A percentile compares a stretch with the other conserved stretches of the same genome.
Conservation (phyloP, 225 moss, liverwort and hornwort genomes). For the Physcomitrellopsis africana region DNA sequence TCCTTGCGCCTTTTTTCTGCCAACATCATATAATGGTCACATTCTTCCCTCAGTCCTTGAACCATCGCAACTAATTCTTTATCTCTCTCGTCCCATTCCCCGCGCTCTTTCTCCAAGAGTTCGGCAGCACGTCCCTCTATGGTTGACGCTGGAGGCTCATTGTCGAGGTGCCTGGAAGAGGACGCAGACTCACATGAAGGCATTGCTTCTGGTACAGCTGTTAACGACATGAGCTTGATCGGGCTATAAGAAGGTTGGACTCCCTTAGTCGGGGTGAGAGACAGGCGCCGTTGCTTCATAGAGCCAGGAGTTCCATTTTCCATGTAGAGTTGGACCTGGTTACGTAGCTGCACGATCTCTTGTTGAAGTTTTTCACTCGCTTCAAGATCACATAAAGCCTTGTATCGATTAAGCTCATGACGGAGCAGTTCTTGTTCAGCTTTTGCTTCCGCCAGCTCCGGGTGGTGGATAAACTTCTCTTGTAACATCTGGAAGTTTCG, state of each 20-base stretch:
- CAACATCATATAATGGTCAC: slow-evolving; percentile 52
- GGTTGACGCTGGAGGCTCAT: slow-evolving; percentile 8
- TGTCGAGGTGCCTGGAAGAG: slow-evolving; percentile 8
- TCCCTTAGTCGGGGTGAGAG: slow-evolving; percentile 46
- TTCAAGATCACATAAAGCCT: slow-evolving; percentile 65
- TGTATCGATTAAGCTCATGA: slow-evolving; percentile 64
- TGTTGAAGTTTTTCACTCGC: slow-evolving; percentile 65
- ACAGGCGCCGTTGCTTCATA: slow-evolving; percentile 47
- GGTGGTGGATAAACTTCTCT: slow-evolving; percentile 77
- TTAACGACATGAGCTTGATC: slow-evolving; percentile 27
- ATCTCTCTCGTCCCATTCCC: slow-evolving; percentile 79
- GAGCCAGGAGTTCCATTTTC: slow-evolving; percentile 43
- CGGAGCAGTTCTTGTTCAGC: slow-evolving; percentile 62
- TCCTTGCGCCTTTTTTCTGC: slow-evolving; percentile 70
- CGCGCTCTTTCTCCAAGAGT: slow-evolving; percentile 50
- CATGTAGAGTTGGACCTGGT: slow-evolving; percentile 58
- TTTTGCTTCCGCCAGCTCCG: slow-evolving; percentile 71
- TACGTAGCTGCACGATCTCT: slow-evolving; percentile 64
- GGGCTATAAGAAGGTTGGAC: slow-evolving; percentile 34
- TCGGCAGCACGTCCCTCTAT: slow-evolving; percentile 24
- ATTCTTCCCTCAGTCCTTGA: slow-evolving; percentile 69
- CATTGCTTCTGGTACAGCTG: slow-evolving; percentile 30
- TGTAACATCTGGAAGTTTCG: slow-evolving; percentile 57
- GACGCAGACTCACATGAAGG: slow-evolving; percentile 42
- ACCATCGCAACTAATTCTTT: slow-evolving; percentile 70